Evolutionary conservation across 768 basidiomycete species (phyloP), one percentile per base, ranked within the genome.

Genomic region (Collybia sordida): DNA sequence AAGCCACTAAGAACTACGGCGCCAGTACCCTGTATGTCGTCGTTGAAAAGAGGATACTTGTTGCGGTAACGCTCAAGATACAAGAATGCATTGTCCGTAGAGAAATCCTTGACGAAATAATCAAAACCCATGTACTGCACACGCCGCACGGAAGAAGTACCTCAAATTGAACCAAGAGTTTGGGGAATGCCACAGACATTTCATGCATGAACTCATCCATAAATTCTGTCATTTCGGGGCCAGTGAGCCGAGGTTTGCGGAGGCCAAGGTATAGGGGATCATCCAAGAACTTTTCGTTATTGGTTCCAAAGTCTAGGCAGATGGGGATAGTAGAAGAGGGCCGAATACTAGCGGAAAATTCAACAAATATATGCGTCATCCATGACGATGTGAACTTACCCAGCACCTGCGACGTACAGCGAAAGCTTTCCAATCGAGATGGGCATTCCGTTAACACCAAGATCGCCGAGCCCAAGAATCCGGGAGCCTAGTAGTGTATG

Each of bases 131-230:
- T 8, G 5, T 25, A 45, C 19, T 51, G 39, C 31, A 22, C 14
- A 34, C 45, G 18, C 41, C 43, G 36, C 23, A 35, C 27, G 41
- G 38, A 39, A 24, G 34, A 61, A 67, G 44, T 40, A 82, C 86
- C 72, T 91, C 90, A 56, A 92, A 93, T 68, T 95, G 93, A 53
- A 95, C 76, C 62, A 95, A 75, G 43, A 91, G 75, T 57, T 88
- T 85, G 0, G 93, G 93, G 77, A 87, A 94, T 9, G 78, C 73
- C 35, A 63, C 63, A 15, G 77, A 70, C 78, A 95, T 90, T 66
- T 90, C 91, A 35, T 73, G 63, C 90, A 97, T 93, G 70, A 97
- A 94, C 64, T 92, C 88, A 61, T 94, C 91, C 87, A 97, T 90
- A 68, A 96, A 93, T 40, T 77, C 87, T 17, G 78, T 76, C 75